Percentiles rank a stretch among this genome's conserved stretches.
Conservation (phyloP, 208 protist genomes). For the Leishmania mexicana region DNA sequence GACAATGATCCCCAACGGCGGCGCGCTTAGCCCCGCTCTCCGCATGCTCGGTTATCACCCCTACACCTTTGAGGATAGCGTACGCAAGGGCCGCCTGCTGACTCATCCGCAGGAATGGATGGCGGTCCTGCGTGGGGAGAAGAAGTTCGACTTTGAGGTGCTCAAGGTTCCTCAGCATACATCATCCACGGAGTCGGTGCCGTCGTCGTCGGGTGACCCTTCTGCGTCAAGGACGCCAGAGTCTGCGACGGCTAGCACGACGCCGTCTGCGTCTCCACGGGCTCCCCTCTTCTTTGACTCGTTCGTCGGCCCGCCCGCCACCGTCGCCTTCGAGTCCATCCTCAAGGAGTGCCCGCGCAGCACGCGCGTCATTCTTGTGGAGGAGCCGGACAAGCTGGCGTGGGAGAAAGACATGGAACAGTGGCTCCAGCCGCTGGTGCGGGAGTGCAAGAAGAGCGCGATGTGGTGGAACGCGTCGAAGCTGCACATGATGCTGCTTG, state of each 20-base stretch:
- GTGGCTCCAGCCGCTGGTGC: conserved; percentile 46
- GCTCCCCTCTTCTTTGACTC: conserved; percentile 50
- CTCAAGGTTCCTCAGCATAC: conserved; percentile 20
- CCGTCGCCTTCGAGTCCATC: conserved; percentile 81
- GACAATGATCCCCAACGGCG: conserved; percentile 81
- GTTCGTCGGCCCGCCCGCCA: conserved; percentile 78
- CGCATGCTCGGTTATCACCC: conserved; percentile 69
- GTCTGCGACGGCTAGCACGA: not conserved
- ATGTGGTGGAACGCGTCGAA: conserved; percentile 21
- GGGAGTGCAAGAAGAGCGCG: conserved; percentile 34
- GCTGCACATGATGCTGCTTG: conserved; percentile 57
- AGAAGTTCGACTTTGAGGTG: conserved; percentile 65
- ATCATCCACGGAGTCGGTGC: not conserved
- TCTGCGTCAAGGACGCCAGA: not conserved
- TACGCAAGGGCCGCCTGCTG: conserved; percentile 56
- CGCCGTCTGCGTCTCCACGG: not conserved
- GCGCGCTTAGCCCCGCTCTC: conserved; percentile 62
- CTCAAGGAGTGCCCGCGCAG: conserved; percentile 70
- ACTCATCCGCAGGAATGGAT: conserved; percentile 87
- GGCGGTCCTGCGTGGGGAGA: conserved; percentile 62
- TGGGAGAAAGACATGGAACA: conserved; percentile 71
- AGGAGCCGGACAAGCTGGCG: conserved; percentile 76
- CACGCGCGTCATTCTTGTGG: conserved; percentile 80
- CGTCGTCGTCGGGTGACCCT: not conserved
- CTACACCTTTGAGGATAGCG: conserved; percentile 74